These are phyloP conservation scores for Puccinellia tenuiflora DNA, from an alignment of 176 grass and related monocot species.

Conservation along the genomic window DNA sequence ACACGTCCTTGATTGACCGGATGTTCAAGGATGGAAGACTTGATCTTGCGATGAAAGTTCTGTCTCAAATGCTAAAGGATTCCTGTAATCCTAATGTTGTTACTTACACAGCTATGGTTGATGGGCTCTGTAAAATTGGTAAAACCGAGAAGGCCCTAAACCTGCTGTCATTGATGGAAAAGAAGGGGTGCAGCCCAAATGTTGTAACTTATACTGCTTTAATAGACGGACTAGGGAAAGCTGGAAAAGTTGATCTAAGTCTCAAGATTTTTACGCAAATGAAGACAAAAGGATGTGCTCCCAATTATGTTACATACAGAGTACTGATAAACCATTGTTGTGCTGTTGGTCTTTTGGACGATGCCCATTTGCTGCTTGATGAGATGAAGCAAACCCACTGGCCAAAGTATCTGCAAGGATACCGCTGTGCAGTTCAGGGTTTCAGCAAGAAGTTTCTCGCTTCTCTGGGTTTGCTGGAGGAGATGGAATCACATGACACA, in stretches of 20 bases:
- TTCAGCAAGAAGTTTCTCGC: constrained; percentile 79
- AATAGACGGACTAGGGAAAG: constrained; percentile 89
- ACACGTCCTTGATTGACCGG: constrained; percentile 83
- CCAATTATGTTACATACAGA: constrained; percentile 89
- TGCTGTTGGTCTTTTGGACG: constrained; percentile 71
- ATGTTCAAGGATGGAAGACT: constrained; percentile 89
- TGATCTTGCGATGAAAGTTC: constrained; percentile 94
- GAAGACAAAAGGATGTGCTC: constrained; percentile 65
- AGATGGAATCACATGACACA: constrained; percentile 46
- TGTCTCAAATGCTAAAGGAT: constrained; percentile 85
- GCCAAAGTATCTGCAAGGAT: constrained; percentile 68
- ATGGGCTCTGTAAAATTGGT: constrained; percentile 81
- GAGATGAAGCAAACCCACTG: constrained; percentile 99
- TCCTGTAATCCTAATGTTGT: constrained; percentile 87
- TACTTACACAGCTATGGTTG: constrained; percentile 95
- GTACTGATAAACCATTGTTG: constrained; percentile 91
- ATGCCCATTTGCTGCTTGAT: constrained; percentile 57
- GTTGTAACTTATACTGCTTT: constrained; percentile 92
- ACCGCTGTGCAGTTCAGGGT: constrained; percentile 50
- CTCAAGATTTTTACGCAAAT: constrained; percentile 84
- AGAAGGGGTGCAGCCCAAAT: constrained; percentile 87
- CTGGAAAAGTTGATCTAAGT: constrained; percentile 53
- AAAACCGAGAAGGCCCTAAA: constrained; percentile 76
- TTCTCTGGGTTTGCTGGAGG: constrained; percentile 69
- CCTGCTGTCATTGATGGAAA: constrained; percentile 69